Base-by-base conservation (phyloP, 768 basidiomycete species). In the Suillus plorans region DNA sequence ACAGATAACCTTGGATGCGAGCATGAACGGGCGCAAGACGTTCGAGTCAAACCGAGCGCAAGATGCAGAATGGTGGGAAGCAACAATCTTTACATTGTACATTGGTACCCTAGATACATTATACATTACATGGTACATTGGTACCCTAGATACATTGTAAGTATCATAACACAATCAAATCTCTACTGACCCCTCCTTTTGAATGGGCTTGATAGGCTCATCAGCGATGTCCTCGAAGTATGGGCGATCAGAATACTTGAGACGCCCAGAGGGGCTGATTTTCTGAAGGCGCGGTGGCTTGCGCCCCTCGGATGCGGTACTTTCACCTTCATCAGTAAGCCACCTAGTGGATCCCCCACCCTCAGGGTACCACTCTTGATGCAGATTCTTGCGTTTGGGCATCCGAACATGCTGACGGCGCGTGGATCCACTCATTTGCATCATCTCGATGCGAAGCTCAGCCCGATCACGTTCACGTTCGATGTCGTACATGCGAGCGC, bases 361-460 rank as follows among this genome's bases (percentile, higher is more conserved):
- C 3, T 31, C 28, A 31, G 28, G 28, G 4, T 31, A 31, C 28
- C 28, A 31, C 28, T 31, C 28, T 31, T 31, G 4, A 31, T 31
- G 28, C 28, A 31, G 28, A 31, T 31, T 31, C 28, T 31, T 31
- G 28, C 4, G 0, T 31, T 31, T 31, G 28, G 28, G 28, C 28
- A 31, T 31, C 28, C 4, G 4, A 4, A 31, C 28, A 31, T 31
- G 28, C 28, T 31, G 45, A 47, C 12, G 4, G 45, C 1, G 20
- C 12, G n/a, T n/a, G 45, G 45, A 47, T 47, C 45, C 9, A 22
- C 5, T 47, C 47, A 34, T 66, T n/a, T 55, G 13, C 55, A 52
- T 18, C 67, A 68, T 67, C 12, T 64, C 56, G 9, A 72, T 63
- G 57, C 67, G 42, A 62, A 67, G 61, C 55, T 72, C 66, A 1